These are phyloP conservation scores for Puccinia hordei DNA, from an alignment of 1,284 basidiomycete species.

Conservation along the genomic window DNA sequence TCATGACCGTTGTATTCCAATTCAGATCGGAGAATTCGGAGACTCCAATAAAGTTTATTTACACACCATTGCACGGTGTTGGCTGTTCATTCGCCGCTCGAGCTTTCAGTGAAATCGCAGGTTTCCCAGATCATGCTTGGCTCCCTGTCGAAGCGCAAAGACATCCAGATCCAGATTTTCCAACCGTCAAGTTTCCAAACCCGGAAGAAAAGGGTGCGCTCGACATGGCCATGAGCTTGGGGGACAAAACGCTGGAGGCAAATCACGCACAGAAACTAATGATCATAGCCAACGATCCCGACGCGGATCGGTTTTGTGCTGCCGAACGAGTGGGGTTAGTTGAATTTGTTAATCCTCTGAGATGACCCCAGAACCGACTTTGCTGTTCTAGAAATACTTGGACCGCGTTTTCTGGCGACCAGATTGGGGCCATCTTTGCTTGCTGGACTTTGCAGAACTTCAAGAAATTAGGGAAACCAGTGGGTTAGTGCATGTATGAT, in stretches of 20 bases:
- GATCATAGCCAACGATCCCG: slow-evolving; percentile 81
- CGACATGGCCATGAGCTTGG: slow-evolving; percentile 15
- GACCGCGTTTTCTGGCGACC: slow-evolving; percentile 78
- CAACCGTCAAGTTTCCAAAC: slow-evolving; percentile 79
- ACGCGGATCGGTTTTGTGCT: slow-evolving; percentile 79
- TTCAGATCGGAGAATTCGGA: slow-evolving; percentile 43
- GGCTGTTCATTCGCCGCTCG: slow-evolving; percentile 67
- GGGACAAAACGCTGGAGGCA: slow-evolving; percentile 60
- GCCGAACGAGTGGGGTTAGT: slow-evolving; percentile 68
- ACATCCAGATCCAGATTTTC: slow-evolving; percentile 75
- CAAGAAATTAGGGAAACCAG: slow-evolving; percentile 66
- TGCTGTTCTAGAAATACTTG: slow-evolving; percentile 64
- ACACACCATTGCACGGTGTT: slow-evolving; percentile 85
- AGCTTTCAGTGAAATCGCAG: slow-evolving; percentile 12
- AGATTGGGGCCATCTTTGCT: slow-evolving; percentile 76
- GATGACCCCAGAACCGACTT: background rate
- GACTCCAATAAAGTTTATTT: slow-evolving; percentile 66
- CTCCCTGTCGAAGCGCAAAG: slow-evolving; percentile 45
- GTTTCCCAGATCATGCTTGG: slow-evolving; percentile 31
- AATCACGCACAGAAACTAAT: slow-evolving; percentile 64
- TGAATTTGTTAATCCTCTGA: background rate
- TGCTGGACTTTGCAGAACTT: slow-evolving; percentile 67
- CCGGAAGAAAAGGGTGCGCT: slow-evolving; percentile 75
- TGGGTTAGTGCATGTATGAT: slow-evolving; percentile 60
- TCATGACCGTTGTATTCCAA: background rate